These are phyloP conservation scores for Aquilaria sinensis DNA, from an alignment of 345 rosid species.

Conservation along the genomic window DNA sequence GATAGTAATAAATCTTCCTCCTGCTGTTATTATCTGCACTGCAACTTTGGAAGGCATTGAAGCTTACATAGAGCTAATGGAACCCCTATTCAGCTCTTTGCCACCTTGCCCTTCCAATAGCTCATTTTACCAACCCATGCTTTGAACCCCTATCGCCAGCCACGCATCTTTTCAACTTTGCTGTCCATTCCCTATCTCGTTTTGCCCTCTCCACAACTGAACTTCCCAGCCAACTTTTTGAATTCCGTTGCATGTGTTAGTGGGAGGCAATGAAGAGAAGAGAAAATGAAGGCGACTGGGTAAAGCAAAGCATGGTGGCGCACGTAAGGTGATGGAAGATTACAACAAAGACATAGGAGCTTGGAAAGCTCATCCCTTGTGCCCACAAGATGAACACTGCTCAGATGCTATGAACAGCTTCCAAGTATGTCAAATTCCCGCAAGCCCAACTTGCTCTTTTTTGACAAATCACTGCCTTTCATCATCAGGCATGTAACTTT, in stretches of 20 bases:
- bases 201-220: no score
- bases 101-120: no score
- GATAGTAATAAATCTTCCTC: no score
- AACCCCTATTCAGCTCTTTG: no score
- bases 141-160: no score
- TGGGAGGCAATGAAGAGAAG: not conserved
- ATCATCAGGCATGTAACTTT: not conserved
- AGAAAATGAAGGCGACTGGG: not conserved
- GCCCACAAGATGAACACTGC: slow-evolving; percentile 1
- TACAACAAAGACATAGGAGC: not conserved
- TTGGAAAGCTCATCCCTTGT: slow-evolving; percentile 1
- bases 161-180: no score
- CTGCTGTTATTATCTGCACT: no score
- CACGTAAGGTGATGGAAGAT: not conserved
- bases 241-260: not conserved
- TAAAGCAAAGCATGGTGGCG: not conserved
- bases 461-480: not conserved
- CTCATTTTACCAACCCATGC: no score
- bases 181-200: no score
- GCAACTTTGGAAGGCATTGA: no score
- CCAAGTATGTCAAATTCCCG: not conserved
- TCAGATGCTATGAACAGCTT: not conserved
- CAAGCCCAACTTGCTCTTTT: not conserved
- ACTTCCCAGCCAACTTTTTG: no score
- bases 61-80: no score